Conservation (phyloP, 2,329 filamentous ascomycete species). For the Cryphonectria parasitica region DNA sequence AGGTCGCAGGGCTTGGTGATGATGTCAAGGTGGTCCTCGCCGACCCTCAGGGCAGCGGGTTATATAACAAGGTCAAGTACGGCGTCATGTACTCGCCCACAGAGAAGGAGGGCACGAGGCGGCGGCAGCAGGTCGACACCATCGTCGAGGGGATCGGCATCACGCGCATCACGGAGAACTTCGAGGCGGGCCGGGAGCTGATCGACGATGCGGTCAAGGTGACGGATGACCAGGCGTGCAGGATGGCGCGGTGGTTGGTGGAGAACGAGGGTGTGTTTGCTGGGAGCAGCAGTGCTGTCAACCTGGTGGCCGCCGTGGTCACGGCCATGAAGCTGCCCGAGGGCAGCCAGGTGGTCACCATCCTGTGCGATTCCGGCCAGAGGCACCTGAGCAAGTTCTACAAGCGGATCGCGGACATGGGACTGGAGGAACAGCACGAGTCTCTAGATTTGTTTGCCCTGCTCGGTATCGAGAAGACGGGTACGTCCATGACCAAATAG, state of each 20-base stretch:
- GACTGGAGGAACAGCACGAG: conserved; percentile 62
- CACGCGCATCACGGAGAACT: conserved; percentile 92
- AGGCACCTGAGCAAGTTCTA: conserved; percentile 86
- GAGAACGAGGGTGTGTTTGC: conserved; percentile 95
- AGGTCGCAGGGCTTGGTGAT: conserved; percentile 57
- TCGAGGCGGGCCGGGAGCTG: conserved; percentile 82
- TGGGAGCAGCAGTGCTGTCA: conserved; percentile 95
- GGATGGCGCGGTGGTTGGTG: conserved; percentile 95
- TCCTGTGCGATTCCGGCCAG: conserved; percentile 84
- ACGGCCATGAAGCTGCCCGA: conserved; percentile 66
- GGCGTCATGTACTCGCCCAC: conserved; percentile 94
- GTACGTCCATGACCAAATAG: background rate
- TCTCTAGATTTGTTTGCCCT: conserved; percentile 52
- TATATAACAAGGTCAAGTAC: conserved; percentile 89
- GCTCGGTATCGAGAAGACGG: conserved; percentile 47
- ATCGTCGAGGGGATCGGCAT: conserved; percentile 96
- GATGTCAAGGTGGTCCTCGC: conserved; percentile 76
- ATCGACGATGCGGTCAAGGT: conserved; percentile 91
- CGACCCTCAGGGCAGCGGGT: conserved; percentile 90
- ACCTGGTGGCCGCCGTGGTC: conserved; percentile 80
- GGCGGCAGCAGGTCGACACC: conserved; percentile 89
- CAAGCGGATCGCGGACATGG: conserved; percentile 71
- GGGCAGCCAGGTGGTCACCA: conserved; percentile 73
- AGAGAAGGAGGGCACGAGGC: conserved; percentile 86
- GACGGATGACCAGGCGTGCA: conserved; percentile 83